Base-by-base conservation (phyloP, 805 yeast genomes). In the Lipomyces oligophaga region DNA sequence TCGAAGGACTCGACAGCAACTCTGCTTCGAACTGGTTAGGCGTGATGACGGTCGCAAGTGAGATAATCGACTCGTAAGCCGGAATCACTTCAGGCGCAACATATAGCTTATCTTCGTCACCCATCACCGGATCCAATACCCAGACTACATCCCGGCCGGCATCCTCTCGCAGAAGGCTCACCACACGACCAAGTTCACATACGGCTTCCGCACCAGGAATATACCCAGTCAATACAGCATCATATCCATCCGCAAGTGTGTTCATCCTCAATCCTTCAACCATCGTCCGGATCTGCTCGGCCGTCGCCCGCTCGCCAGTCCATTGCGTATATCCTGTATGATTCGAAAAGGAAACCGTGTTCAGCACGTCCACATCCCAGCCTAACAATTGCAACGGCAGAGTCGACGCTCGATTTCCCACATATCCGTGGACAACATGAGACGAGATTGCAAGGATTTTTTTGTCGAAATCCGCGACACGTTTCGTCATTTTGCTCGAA, bases 381-480 rank as follows among this genome's bases (percentile, higher is more conserved):
- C 93, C 94, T 36, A 78, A 72, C 34, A 79, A 70, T 61, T 90
- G 97, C 19, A 90, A 67, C 0, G 97, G 96, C 62, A 93, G 85
- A 2, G 90, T 84, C 0, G 93, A 85, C 0, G 96, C 95, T 47
- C 81, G 77, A 63, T 88, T 88, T 1, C 98, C 98, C 1, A 93
- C 98, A 60, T 86, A 83, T 2, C 98, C 98, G 63, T 90, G 97
- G 2, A 80, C 88, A 1, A 93, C 97, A 64, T 93, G 97, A 3
- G 96, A 86, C 58, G 86, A 90, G 7, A 88, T 71, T 2, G 85
- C 74, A 1, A 83, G 71, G 4, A 73, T 62, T 34, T 66, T 63
- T 39, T 58, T 45, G 16, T 28, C 28, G 20, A 26, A 41, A 32
- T 43, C 46, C 10, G 35, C 11, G 35, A 34, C 35, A 19, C 13